Evolutionary conservation across 1,139 yeast species (phyloP), one percentile per base, ranked within the genome.

Genomic region (Suzukiozyma palmioleophila): DNA sequence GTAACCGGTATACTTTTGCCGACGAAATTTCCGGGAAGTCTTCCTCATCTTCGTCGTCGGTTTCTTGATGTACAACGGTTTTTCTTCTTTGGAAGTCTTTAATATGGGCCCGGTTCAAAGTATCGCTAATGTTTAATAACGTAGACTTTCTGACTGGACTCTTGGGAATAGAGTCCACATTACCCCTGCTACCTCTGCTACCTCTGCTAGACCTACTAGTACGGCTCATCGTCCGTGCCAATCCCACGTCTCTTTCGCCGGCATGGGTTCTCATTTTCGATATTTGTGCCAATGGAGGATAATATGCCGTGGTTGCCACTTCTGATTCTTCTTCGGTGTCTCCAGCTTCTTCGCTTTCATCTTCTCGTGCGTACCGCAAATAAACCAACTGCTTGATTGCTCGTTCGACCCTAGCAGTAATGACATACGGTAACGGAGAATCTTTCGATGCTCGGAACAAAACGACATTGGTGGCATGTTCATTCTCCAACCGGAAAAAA

Each of bases 401-500:
- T 25, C 47, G 48, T 43, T 70, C 73, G 13, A 69, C 72, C 33
- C 53, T 57, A 1, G 45, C 39, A 2, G 68, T 54, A 0, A 78
- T 62, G 0, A 81, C 75, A 50, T 88, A 90, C 0, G 98, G 98
- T 40, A 92, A 64, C 3, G 94, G 87, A 4, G 88, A 68, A 47
- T 90, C 96, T 44, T 92, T 78, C 3, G 94, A 83, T 0, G 97
- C 97, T 48, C 95, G 74, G 59, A 83, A 86, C 36, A 87, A 66
- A 39, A 77, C 79, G 10, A 89, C 96, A 57, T 92, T 92, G 1
- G 96, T 83, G 35, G 89, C 81, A 61, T 94, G 98, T 61, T 92
- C 97, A 60, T 92, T 92, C 54, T 92, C 98, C 75, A 92, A 85
- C 64, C 98, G 81, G 66, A 92, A 84, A 41, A 85, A 76, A 8